Base-by-base conservation (phyloP, 495 filamentous ascomycete species). In the Elaphomyces granulatus region DNA sequence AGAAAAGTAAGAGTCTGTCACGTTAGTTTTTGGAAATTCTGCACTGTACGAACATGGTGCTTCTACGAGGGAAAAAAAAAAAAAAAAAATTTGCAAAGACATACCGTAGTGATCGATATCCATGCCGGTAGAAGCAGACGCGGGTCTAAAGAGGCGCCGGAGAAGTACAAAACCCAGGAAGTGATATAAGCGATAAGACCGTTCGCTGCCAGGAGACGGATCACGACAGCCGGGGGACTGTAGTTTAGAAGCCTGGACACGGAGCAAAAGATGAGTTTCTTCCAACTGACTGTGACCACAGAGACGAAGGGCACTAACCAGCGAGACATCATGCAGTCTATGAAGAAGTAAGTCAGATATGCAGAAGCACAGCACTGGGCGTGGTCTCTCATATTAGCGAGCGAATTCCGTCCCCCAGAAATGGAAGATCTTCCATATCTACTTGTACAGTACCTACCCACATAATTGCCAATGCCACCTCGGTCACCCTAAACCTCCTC, bases 281-380 rank as follows among this genome's bases (percentile, higher is more conserved):
- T 28, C 23, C 12, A 28, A 12, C 12, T 28, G 6, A 6, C 6
- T 12, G 23, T 28, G 23, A 28, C 6, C 6, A 28, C 12, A 20
- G 26, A 36, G 15, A 31, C 33, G 18, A 34, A 40, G 20, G 33
- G 34, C 32, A 64, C 66, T n/a, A 45, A 83, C 83, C 84, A 90
- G 55, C 85, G 77, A 45, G 80, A 86, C 84, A 93, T 93, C 52
- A 90, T 77, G 59, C 82, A 85, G 61, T 93, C 83, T 43, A 82
- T 86, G 59, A 90, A 88, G 61, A 86, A 81, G 58, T 87, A 90
- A 41, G 81, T 84, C 54, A 90, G 72, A 59, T 87, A 87, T 36
- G 78, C 85, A 30, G 82, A 85, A 56, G 81, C 78, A 54, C 67
- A 72, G 66, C 83, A 87, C 84, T 87, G 39, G 9, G 17, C 1